phyloP scores from a whole-genome alignment of 2,329 filamentous ascomycete species.

The Diaporthe velutina region DNA sequence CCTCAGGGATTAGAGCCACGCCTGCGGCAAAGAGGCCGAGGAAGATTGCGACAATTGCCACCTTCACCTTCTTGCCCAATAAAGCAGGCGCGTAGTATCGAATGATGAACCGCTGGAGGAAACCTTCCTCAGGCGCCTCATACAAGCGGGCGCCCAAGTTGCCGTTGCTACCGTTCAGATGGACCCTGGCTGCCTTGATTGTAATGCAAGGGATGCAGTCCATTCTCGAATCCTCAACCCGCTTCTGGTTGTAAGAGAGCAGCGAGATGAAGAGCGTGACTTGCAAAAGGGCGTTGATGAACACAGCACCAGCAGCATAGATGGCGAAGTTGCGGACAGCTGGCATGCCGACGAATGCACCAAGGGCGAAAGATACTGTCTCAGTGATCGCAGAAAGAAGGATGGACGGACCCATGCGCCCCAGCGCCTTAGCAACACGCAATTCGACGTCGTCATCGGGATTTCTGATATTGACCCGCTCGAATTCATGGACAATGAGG shows the following conservation, averaged over 20 bases:
- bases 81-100: constrained; percentile 88
- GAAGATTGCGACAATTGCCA: constrained; percentile 82
- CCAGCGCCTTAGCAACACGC: constrained; percentile 87
- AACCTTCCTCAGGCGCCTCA: constrained; percentile 85
- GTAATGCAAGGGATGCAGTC: constrained; percentile 94
- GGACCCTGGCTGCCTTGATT: constrained; percentile 79
- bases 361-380: constrained; percentile 92
- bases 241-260: constrained; percentile 88
- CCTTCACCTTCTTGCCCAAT: constrained; percentile 84
- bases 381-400: constrained; percentile 95
- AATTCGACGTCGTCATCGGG: constrained; percentile 90
- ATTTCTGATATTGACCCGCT: constrained; percentile 91
- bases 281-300: constrained; percentile 97
- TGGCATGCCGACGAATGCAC: constrained; percentile 96
- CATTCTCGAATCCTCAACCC: constrained; percentile 88
- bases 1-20: constrained; percentile 84
- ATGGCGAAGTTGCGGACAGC: constrained; percentile 97
- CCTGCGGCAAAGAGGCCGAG: constrained; percentile 88
- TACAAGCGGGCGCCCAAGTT: constrained; percentile 71
- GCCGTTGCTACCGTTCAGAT: constrained; percentile 73
- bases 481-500: constrained; percentile 97
- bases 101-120: constrained; percentile 88
- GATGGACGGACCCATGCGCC: constrained; percentile 96
- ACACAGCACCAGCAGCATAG: constrained; percentile 94
- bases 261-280: constrained; percentile 98